Evolutionary conservation across 495 filamentous ascomycete species (phyloP), one percentile per base, ranked within the genome.

Genomic region (Aspergillus cavernicola): DNA sequence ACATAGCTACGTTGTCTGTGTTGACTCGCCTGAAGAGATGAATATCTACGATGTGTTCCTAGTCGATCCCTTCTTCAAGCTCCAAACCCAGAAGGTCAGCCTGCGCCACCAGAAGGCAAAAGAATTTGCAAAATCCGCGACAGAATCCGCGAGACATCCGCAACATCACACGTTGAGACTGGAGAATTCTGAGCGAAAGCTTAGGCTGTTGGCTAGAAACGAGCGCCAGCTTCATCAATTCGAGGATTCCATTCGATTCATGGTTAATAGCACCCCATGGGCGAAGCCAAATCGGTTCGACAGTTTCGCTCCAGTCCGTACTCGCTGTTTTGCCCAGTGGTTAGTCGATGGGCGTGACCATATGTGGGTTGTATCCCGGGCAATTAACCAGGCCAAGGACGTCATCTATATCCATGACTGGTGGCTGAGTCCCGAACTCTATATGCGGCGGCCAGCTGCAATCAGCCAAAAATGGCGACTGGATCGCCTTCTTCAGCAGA

Each of bases 331-430:
- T 73, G 93, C 92, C 3, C 91, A 96, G 63, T 97, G 92, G 93
- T 77, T 99, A 6, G 93, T 99, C 2, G 93, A 99, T 69, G 93
- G 89, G 12, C 81, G 93, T 43, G 93, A 99, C 63, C 92, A 97
- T 70, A 97, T 97, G 92, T 99, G 93, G 93, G 92, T 96, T 60
- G 92, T 97, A 6, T 96, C 90, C 6, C 83, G 93, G 45, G 93
- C 93, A 2, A 97, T 99, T 67, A 96, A 87, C 66, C 96, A 96
- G 84, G 93, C 93, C 10, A 89, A 89, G 63, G 95, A 99, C 75
- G 93, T 99, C 32, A 90, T 99, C 54, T 97, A 97, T 68, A 99
- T 99, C 45, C 93, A 99, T 66, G 93, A 97, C 66, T 99, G 93
- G 93, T 99, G 93, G 93, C 65, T 99, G 49, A 96, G 89, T 59